Conservation (phyloP, 768 basidiomycete species). For the Cyathus striatus region DNA sequence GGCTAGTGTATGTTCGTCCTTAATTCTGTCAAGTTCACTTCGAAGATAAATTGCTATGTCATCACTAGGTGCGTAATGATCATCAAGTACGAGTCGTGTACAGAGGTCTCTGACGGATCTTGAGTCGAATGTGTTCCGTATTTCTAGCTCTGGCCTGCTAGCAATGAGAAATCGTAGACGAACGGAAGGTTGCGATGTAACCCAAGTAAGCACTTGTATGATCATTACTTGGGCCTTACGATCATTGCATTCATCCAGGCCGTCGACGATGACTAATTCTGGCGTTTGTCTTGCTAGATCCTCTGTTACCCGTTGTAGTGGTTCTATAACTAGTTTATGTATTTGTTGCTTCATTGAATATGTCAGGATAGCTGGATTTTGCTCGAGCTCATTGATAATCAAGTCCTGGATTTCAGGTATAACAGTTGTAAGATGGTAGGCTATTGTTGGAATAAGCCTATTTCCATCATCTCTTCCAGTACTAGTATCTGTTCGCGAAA, state of each 20-base stretch:
- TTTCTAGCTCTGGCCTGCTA: background rate
- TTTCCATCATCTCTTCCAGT: too few species aligned
- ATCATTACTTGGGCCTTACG: background rate
- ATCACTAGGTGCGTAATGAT: background rate
- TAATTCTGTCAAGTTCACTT: background rate
- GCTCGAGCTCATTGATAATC: background rate
- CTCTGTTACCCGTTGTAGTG: background rate
- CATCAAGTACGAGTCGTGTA: background rate
- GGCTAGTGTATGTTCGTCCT: too few species aligned
- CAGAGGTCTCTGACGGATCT: background rate
- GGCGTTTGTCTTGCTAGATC: background rate
- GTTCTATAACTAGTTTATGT: background rate
- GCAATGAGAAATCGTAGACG: background rate
- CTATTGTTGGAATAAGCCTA: slow-evolving; percentile 14
- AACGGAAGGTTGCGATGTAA: background rate
- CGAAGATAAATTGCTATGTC: background rate
- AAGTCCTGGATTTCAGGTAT: slow-evolving; percentile 4
- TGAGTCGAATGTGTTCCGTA: background rate
- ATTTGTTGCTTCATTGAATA: background rate
- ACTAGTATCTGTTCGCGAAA: too few species aligned
- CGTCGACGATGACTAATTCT: slow-evolving; percentile 17
- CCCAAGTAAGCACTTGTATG: background rate
- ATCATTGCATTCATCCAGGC: slow-evolving; percentile 16
- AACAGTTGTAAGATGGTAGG: slow-evolving; percentile 14
- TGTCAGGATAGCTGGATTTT: background rate